Evolutionary conservation across 352 stramenopile genomes (phyloP), one percentile per base, ranked within the genome.

Genomic region (Phytophthora cactorum): DNA sequence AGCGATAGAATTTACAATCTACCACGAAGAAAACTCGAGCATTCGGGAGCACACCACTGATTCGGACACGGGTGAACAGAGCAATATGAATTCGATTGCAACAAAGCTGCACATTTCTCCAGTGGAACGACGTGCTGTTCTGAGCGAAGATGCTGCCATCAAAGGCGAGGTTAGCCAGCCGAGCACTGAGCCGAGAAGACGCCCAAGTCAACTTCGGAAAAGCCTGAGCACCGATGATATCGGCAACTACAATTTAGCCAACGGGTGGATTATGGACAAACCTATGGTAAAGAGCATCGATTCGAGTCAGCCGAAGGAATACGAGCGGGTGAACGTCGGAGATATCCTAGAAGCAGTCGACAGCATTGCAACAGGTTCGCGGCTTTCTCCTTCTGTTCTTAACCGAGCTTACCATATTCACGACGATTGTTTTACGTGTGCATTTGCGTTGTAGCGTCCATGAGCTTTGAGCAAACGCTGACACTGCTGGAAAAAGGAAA

Each of bases 271-370:
- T n/a, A 74, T 85, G 14, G 74, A 90, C 29, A 84, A 80, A 60
- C 77, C 77, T 0, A 80, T 90, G 41, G 77, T 87, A 15, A 81
- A 80, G 36, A 63, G 29, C 6, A 68, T 84, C 43, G 59, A 39
- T 2, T 53, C 46, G 8, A 63, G 36, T 31, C 60, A 66, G 25
- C 69, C 77, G 0, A 77, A 81, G 28, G 77, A 82, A 68, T 84
- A 83, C 36, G 62, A 64, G 41, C 50, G 67, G 2, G 56, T 92
- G 4, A 73, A 79, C 59, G 69, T 85, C 43, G 88, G 85, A 1
- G 88, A 95, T 53, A 72, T 92, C 6, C 64, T 95, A 6, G 82
- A 90, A 66, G 78, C 88, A 22, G 72, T 93, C 28, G 84, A 93
- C 44, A 86, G 85, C 44, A 84, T 93, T 12, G 75, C 84, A 8